Conservation (phyloP, 768 basidiomycete genomes). For the Hypholoma sublateritium region DNA sequence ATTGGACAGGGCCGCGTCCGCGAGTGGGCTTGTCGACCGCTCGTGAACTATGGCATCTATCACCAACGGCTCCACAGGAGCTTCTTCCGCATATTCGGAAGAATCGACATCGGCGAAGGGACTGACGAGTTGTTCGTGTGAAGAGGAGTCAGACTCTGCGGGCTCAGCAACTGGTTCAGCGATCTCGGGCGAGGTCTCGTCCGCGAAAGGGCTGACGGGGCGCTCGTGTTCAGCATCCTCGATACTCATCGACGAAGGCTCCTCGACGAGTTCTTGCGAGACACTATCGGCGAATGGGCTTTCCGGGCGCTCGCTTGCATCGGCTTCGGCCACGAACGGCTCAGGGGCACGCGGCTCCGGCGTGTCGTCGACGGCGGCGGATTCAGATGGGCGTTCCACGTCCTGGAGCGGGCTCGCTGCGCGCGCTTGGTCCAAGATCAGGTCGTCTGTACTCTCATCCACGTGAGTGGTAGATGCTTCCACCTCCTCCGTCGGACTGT, state of each 20-base stretch:
- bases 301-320: neutral
- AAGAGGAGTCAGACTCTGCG: neutral
- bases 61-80: neutral
- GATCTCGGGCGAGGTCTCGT: neutral
- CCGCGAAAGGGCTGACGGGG: neutral
- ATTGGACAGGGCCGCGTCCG: neutral
- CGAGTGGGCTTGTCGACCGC: neutral
- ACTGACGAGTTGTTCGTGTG: neutral
- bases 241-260: neutral
- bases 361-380: neutral
- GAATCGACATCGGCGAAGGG: neutral
- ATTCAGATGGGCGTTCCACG: neutral
- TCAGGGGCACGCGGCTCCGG: neutral
- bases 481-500: neutral
- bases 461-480: neutral
- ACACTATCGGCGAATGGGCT: neutral
- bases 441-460: neutral
- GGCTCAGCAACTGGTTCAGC: neutral
- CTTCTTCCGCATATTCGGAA: neutral
- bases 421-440: neutral
- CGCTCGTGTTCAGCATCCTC: neutral
- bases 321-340: neutral
- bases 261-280: neutral
- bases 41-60: neutral
- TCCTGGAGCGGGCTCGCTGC: neutral